Base-by-base conservation (phyloP, 2,329 filamentous ascomycete species). In the Nemania abortiva region DNA sequence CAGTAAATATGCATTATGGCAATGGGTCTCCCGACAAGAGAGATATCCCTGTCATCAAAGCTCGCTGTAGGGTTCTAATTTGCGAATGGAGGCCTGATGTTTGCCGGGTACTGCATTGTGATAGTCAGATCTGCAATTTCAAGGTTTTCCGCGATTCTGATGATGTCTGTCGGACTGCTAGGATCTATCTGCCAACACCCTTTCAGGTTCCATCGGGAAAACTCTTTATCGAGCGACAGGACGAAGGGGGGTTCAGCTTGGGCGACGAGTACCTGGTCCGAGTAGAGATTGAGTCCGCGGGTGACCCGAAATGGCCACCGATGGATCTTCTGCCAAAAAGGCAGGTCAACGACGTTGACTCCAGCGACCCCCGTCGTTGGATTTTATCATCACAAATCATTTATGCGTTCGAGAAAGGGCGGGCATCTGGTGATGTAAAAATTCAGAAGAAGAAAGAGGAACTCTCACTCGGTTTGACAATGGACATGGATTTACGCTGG, bases 101-200 rank as follows among this genome's bases (percentile, higher is more conserved):
- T 68, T 75, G 79, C 31, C 80, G 83, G 60, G 79, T 87, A 6
- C 76, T 89, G 66, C 82, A 87, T 73, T 86, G 86, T 70, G 83
- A 87, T 73, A 87, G 83, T 69, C 86, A 89, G 74, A 77, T 84
- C 9, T 89, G 87, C 78, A 83, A 83, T 52, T 79, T 89, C 69
- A 84, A 81, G 60, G 80, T 86, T 2, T 85, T 83, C 74, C 83
- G 84, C 71, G 85, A 85, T 45, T 79, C 84, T 2, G 80, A 82
- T 59, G 84, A 82, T 31, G 81, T 82, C 58, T 81, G 83, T 53
- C 81, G 80, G 34, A 82, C 86, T 66, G 83, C 85, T 13, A 82
- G 84, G 55, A 79, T 89, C 29, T 82, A 84, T 70, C 74, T 87
- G 55, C 80, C 82, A 34, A 77, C 79, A 24, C 85, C 87, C 0